Evolutionary conservation across 495 filamentous ascomycete genomes (phyloP), one percentile per base, ranked within the genome.

Genomic region (Articulospora tetracladia): DNA sequence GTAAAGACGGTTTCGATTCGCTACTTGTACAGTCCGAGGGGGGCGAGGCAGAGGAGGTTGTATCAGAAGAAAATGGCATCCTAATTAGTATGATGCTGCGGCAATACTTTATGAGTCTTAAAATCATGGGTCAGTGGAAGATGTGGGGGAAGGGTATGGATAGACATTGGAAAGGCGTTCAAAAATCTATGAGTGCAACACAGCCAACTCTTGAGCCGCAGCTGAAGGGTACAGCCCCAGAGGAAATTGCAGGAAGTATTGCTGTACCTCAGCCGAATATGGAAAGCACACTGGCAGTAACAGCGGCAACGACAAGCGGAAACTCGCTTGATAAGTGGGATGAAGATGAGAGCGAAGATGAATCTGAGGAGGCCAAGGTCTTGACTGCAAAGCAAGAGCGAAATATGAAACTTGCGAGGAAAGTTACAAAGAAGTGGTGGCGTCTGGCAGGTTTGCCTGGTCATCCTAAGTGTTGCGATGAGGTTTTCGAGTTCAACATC

Each of bases 401-500:
- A 48, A n/a, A 48, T 8, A 48, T 48, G 44, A 48, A 48, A 20
- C 44, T 48, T 23, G 44, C 44, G 44, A 48, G 44, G 44, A 48
- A 48, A 48, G 44, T 48, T 48, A 48, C 22, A n/a, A 48, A 48
- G 44, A 48, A 48, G 44, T 48, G 44, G 44, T 48, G 44, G 44
- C 44, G 44, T 20, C 8, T 48, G 44, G 44, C 44, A n/a, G 44
- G 44, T 20, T 48, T 48, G 44, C 44, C 44, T 48, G 44, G 44
- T 48, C 44, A 48, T 8, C 44, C 44, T 6, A 48, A 48, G 22
- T 48, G 44, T 20, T 48, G 44, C 19, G 44, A 48, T 23, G 8
- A 48, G n/a, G 44, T 48, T n/a, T 23, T 6, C 8, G 44, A 48
- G n/a, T 48, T 48, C n/a, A 48, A 48, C 8, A 20, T 48, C 8